Conservation (phyloP, 1,139 yeast genomes). For the Suhomyces kunorum region DNA sequence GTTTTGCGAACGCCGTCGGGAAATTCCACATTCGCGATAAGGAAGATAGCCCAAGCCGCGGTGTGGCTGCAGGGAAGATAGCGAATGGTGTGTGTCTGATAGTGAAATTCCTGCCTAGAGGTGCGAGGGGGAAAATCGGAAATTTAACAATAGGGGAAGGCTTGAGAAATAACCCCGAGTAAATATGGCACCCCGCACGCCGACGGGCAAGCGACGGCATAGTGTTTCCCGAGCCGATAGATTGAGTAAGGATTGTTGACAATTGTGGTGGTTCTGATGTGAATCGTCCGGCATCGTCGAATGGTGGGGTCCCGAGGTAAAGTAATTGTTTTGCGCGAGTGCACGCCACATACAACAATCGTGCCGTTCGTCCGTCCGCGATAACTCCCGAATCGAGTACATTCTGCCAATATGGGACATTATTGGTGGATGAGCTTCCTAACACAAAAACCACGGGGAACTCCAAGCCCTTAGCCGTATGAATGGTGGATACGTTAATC, state of each 20-base stretch:
- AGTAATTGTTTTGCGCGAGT: slow-evolving; percentile 62
- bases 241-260: not conserved
- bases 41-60: slow-evolving; percentile 1
- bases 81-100: slow-evolving; percentile 9
- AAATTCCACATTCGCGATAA: slow-evolving; percentile 10
- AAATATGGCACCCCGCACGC: not conserved
- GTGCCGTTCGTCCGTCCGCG: slow-evolving; percentile 19
- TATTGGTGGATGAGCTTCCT: slow-evolving; percentile 26
- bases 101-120: slow-evolving; percentile 5
- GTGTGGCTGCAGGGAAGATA: slow-evolving; percentile 4
- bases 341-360: slow-evolving; percentile 61
- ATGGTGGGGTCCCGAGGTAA: slow-evolving; percentile 29
- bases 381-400: slow-evolving; percentile 9
- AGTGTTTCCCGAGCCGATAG: too few species aligned
- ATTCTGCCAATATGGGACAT: slow-evolving; percentile 23
- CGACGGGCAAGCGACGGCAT: not conserved
- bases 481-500: slow-evolving; percentile 62
- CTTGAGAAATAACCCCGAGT: not conserved
- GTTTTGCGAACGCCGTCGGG: slow-evolving; percentile 2
- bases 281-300: not conserved
- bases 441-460: slow-evolving; percentile 66
- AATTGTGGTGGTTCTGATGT: not conserved
- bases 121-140: not conserved
- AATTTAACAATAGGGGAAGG: slow-evolving; percentile 2
- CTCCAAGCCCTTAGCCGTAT: slow-evolving; percentile 71